Percentiles rank a stretch among this genome's conserved stretches.
Conservation (phyloP, 192 early-diverging fungal species). For the Geosiphon pyriformis region DNA sequence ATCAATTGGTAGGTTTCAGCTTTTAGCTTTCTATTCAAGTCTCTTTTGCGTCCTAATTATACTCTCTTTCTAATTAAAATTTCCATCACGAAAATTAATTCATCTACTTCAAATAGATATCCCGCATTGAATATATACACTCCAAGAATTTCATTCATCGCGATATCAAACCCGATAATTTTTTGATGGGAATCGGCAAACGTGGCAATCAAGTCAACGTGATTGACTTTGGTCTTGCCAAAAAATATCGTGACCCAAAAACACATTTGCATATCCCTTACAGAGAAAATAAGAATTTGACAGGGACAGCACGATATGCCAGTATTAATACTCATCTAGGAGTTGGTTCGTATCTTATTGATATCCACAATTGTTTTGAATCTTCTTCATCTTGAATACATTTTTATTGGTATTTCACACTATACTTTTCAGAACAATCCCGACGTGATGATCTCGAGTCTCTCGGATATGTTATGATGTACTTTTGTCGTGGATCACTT, state of each 20-base stretch:
- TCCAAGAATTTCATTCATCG: constrained; percentile 88
- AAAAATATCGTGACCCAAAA: constrained; percentile 80
- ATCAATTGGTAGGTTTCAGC: constrained; percentile 64
- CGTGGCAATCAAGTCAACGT: constrained; percentile 80
- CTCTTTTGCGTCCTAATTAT: constrained; percentile 11
- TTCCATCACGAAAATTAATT: not conserved
- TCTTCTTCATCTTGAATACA: not conserved
- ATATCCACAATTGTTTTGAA: not conserved
- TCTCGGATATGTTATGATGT: constrained; percentile 85
- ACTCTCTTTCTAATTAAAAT: not conserved
- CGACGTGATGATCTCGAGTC: constrained; percentile 88
- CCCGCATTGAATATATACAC: constrained; percentile 75
- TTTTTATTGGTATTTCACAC: not conserved
- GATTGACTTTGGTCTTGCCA: constrained; percentile 89
- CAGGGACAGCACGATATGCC: constrained; percentile 88
- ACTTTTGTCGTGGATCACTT: constrained; percentile 83
- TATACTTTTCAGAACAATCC: constrained; percentile 63
- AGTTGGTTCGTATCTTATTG: constrained; percentile 45
- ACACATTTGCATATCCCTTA: constrained; percentile 86
- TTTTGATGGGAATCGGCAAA: constrained; percentile 83
- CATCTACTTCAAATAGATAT: constrained; percentile 40
- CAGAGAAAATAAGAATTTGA: constrained; percentile 89
- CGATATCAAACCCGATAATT: constrained; percentile 91
- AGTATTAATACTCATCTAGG: constrained; percentile 86
- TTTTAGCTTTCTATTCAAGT: no score